Evolutionary conservation across 345 rosid genomes (phyloP).

Genomic region (Fremontodendron californicum): DNA sequence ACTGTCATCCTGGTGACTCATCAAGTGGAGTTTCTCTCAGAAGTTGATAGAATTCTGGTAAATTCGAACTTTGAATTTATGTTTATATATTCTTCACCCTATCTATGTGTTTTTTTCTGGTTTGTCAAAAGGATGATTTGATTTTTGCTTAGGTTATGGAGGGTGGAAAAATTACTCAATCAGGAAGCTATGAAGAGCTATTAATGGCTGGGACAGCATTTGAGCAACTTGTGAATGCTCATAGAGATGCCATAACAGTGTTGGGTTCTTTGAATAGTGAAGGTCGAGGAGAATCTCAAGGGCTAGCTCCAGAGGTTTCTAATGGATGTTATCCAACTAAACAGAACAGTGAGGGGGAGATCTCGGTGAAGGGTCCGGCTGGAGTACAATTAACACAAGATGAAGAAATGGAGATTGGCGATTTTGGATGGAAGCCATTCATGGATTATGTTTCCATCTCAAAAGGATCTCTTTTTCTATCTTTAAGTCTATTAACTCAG

Average conservation of each 20-base stretch:
- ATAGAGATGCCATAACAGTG: constrained; percentile 47
- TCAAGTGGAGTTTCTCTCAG: constrained; percentile 79
- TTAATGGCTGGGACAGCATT: constrained; percentile 53
- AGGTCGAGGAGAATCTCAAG: constrained; percentile 19
- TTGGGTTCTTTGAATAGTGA: constrained; percentile 32
- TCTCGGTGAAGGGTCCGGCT: constrained; percentile 21
- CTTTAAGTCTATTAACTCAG: constrained; percentile 29
- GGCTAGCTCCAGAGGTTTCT: constrained; percentile 17
- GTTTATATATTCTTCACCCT: not conserved
- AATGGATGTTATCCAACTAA: constrained; percentile 16
- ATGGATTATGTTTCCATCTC: constrained; percentile 56
- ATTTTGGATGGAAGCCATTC: constrained; percentile 62
- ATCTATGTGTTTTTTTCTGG: not conserved
- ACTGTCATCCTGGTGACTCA: constrained; percentile 77
- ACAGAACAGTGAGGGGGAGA: constrained; percentile 30
- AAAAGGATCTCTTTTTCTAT: constrained; percentile 35
- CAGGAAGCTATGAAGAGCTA: constrained; percentile 61
- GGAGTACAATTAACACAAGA: constrained; percentile 62
- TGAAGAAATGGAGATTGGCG: constrained; percentile 58
- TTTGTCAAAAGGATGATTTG: not conserved
- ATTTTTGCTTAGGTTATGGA: constrained; percentile 49
- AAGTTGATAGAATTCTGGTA: constrained; percentile 63
- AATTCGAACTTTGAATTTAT: not conserved
- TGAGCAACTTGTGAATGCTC: constrained; percentile 72
- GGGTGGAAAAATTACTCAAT: constrained; percentile 49